Evolutionary conservation across 2,329 filamentous ascomycete genomes (phyloP), one percentile per base, ranked within the genome.

Genomic region (Chalaropsis ovoidea): DNA sequence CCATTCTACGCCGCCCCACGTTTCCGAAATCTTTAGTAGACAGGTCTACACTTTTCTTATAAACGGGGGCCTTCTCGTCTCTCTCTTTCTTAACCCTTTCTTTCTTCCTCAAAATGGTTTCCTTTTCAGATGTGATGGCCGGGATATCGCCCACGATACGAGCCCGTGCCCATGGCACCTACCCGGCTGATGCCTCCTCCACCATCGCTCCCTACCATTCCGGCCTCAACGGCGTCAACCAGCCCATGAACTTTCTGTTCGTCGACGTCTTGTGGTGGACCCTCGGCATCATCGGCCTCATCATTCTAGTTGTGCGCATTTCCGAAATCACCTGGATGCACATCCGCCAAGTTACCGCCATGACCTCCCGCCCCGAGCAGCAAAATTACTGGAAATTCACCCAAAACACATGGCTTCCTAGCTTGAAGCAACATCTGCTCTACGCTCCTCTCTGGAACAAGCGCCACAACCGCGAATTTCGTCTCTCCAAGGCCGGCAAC

Each of bases 391-490:
- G 84, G 83, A 81, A 78, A 69, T 71, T 72, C 24, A 78, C 81
- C 15, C 81, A 84, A 71, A 84, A 78, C 78, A 77, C 75, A 66
- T 84, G 81, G 81, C 83, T 84, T 78, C 84, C 84, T 13, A 75
- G 75, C 67, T 70, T 87, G 70, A 87, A 87, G 77, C 84, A 81
- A 72, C 75, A 86, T 69, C 71, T 88, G 66, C 74, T 75, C 61
- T 77, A 87, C 69, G 84, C 86, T 1, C 86, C 86, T 1, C 74
- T 88, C 24, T 81, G 81, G 76, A 81, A 77, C 19, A 87, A 87
- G 71, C 81, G 85, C 58, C 86, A 88, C 74, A 87, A 87, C 75
- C 79, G 83, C 70, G 85, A 88, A 73, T 80, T 88, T 71, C 79
- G 79, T 70, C 74, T 87, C 64, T 86, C 83, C 62, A 77, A 78